Evolutionary conservation across 2,329 filamentous ascomycete species (phyloP).

Genomic region (Fusarium keratoplasticum): DNA sequence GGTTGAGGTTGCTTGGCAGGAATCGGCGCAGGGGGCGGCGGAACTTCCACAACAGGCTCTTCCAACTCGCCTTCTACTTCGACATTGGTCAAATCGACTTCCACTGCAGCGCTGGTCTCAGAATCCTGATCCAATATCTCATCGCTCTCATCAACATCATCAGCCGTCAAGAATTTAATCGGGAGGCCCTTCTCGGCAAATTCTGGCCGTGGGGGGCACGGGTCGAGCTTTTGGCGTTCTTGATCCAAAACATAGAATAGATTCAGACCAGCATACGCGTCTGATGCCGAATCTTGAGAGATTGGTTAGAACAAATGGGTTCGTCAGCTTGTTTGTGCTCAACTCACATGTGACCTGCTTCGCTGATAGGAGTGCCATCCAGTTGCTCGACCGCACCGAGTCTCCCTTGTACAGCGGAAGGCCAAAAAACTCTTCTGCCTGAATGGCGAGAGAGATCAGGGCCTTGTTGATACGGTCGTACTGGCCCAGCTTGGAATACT

Average conservation of each 20-base stretch:
- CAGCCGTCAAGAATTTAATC: conserved; percentile 62
- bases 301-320: conserved; percentile 5
- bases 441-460: conserved; percentile 73
- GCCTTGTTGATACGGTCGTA: conserved; percentile 72
- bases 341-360: conserved; percentile 77
- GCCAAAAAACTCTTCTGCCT: conserved; percentile 77
- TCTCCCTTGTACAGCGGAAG: conserved; percentile 81
- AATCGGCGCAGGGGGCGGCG: conserved; percentile 1
- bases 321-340: background rate
- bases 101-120: conserved; percentile 41
- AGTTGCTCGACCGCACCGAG: conserved; percentile 78
- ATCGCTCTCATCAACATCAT: conserved; percentile 47
- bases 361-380: conserved; percentile 71
- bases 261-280: conserved; percentile 83
- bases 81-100: conserved; percentile 40
- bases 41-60: background rate
- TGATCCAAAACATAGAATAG: conserved; percentile 79
- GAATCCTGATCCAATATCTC: conserved; percentile 45
- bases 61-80: conserved; percentile 16
- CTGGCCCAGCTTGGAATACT: conserved; percentile 65
- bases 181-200: conserved; percentile 75
- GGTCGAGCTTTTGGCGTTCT: conserved; percentile 73
- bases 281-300: conserved; percentile 76
- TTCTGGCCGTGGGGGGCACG: conserved; percentile 76
- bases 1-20: background rate